Conservation (phyloP, 257 asterid species). For the Lantana camara region DNA sequence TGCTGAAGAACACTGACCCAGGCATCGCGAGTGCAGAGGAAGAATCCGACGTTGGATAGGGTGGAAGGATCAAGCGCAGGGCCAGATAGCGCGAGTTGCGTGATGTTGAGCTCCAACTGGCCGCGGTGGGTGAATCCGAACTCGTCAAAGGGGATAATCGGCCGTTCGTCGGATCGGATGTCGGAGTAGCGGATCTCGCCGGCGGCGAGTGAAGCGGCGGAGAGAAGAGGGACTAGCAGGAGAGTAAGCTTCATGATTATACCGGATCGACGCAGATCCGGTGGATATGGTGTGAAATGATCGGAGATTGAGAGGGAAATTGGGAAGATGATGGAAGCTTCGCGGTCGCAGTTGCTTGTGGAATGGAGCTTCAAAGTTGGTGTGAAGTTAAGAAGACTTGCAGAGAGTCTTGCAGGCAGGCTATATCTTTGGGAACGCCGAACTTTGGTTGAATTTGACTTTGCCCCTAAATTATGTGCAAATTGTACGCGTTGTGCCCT, state of each 20-base stretch:
- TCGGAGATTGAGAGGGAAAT: too few species aligned
- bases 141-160: constrained; percentile 77
- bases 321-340: too few species aligned
- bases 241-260: constrained; percentile 35
- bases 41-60: constrained; percentile 67
- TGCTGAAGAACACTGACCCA: constrained; percentile 75
- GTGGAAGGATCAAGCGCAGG: constrained; percentile 37
- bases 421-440: too few species aligned
- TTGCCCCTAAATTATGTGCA: too few species aligned
- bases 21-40: constrained; percentile 75
- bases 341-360: too few species aligned
- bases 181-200: constrained; percentile 69
- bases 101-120: constrained; percentile 69
- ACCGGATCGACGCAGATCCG: neutral
- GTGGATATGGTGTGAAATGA: too few species aligned
- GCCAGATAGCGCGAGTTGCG: constrained; percentile 45
- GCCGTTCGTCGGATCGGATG: constrained; percentile 61
- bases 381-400: too few species aligned
- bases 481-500: too few species aligned
- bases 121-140: constrained; percentile 90
- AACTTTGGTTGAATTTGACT: too few species aligned
- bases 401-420: too few species aligned
- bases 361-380: too few species aligned
- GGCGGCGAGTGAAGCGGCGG: constrained; percentile 35
- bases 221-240: constrained; percentile 37